Evolutionary conservation across 1,284 basidiomycete species (phyloP).

Genomic region (Uromyces viciae-fabae): DNA sequence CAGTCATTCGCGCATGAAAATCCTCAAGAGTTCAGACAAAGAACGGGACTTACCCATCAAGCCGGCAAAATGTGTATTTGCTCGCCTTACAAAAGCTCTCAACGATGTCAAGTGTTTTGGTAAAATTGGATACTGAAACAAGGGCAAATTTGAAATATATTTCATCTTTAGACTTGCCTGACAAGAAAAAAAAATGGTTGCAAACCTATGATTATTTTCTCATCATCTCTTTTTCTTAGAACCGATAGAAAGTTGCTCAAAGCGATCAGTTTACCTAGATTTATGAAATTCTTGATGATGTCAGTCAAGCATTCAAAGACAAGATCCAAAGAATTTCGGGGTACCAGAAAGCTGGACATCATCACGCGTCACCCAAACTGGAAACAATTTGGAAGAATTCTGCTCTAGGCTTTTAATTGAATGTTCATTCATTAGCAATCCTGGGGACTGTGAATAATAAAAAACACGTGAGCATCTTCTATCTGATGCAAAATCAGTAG

Average conservation of each 20-base stretch:
- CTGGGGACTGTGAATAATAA: constrained; percentile 30
- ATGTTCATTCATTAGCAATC: constrained; percentile 42
- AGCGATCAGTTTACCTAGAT: constrained; percentile 63
- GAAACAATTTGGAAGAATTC: constrained; percentile 68
- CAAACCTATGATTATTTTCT: constrained; percentile 74
- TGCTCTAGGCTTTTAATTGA: constrained; percentile 55
- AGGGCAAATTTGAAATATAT: background rate
- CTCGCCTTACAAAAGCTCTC: constrained; percentile 76
- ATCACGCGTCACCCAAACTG: constrained; percentile 63
- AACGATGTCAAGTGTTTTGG: constrained; percentile 81
- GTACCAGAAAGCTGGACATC: constrained; percentile 62
- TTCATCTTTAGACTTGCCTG: background rate
- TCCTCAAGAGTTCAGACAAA: constrained; percentile 38
- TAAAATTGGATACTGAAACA: constrained; percentile 51
- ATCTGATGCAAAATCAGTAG: background rate
- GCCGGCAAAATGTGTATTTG: constrained; percentile 72
- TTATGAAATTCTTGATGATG: background rate
- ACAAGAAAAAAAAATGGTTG: too few relatives aligned
- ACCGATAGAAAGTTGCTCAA: constrained; percentile 69
- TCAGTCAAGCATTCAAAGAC: background rate
- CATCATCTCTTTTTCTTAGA: constrained; percentile 68
- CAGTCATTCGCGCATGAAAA: background rate
- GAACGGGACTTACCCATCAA: constrained; percentile 66
- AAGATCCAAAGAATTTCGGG: background rate
- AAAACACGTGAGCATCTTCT: too few relatives aligned